A percentile compares a stretch with the other conserved stretches of the same genome.
These are phyloP conservation scores for Cicer chorassanicum DNA, from an alignment of 306 rosid species.

Conservation along the genomic window DNA sequence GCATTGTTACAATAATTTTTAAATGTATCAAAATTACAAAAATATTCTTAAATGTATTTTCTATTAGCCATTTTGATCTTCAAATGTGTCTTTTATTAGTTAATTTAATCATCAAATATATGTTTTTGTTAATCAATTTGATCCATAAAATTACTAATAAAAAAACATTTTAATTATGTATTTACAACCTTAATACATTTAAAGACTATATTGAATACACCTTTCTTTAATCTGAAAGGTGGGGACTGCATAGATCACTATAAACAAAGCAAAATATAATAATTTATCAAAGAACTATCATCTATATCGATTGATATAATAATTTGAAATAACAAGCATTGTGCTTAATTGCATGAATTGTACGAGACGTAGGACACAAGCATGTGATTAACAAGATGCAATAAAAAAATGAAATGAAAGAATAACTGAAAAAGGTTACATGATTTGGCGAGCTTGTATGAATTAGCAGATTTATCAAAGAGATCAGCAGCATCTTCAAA, in stretches of 20 bases:
- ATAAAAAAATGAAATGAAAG: background rate
- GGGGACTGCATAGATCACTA: background rate
- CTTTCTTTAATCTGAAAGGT: background rate
- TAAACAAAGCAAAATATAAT: background rate
- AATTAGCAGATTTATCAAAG: conserved; percentile 87
- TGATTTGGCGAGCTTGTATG: conserved; percentile 82
- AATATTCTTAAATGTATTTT: too few species aligned
- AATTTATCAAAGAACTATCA: background rate
- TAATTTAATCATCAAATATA: too few species aligned
- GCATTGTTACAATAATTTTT: too few species aligned
- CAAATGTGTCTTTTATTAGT: too few species aligned
- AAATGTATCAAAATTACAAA: too few species aligned
- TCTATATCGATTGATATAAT: background rate
- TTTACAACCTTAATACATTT: too few species aligned
- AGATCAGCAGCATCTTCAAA: conserved; percentile 90
- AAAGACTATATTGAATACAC: too few species aligned
- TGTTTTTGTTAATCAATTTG: too few species aligned
- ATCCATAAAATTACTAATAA: too few species aligned
- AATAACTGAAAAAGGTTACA: conserved; percentile 49
- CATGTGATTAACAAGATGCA: background rate
- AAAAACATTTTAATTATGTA: too few species aligned
- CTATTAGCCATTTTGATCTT: too few species aligned
- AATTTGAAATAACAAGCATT: background rate
- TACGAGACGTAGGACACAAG: background rate
- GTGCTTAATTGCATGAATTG: background rate